A percentile compares a stretch with the other conserved stretches of the same genome.
Conservation (phyloP, 2,329 filamentous ascomycete species). For the Nothomitra cinnamomea region DNA sequence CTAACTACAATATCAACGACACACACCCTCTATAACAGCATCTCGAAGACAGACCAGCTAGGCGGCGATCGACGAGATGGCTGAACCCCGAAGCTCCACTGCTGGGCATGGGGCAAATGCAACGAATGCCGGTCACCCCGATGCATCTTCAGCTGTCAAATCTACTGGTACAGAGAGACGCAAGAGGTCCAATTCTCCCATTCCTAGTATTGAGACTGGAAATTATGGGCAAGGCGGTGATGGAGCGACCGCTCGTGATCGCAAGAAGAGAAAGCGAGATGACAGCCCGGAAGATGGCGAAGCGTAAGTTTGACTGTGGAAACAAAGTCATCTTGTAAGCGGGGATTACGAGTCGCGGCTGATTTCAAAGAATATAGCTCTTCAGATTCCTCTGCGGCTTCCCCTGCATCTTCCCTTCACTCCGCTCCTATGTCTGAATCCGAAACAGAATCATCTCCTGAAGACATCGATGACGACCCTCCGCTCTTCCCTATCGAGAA, state of each 20-base stretch:
- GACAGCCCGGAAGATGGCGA: conserved; percentile 64
- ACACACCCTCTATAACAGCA: too few relatives aligned
- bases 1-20: too few relatives aligned
- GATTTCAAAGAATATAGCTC: conserved; percentile 3
- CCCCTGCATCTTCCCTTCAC: conserved; percentile 56
- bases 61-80: too few relatives aligned
- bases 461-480: conserved; percentile 24
- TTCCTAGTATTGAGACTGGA: conserved; percentile 9
- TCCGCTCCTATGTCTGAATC: conserved; percentile 86
- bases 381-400: conserved; percentile 48
- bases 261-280: conserved; percentile 34
- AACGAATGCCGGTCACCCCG: not conserved
- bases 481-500: conserved; percentile 68
- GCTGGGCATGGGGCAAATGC: not conserved
- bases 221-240: not conserved
- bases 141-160: not conserved
- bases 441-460: conserved; percentile 46
- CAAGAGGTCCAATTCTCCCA: conserved; percentile 22
- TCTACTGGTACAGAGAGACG: conserved; percentile 22
- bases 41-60: too few relatives aligned
- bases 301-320: conserved; percentile 43
- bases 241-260: conserved; percentile 18
- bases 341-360: not conserved
- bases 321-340: not conserved
- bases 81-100: not conserved